These are phyloP conservation scores for Venturia effusa DNA, from an alignment of 2,329 filamentous ascomycete species.

Conservation along the genomic window DNA sequence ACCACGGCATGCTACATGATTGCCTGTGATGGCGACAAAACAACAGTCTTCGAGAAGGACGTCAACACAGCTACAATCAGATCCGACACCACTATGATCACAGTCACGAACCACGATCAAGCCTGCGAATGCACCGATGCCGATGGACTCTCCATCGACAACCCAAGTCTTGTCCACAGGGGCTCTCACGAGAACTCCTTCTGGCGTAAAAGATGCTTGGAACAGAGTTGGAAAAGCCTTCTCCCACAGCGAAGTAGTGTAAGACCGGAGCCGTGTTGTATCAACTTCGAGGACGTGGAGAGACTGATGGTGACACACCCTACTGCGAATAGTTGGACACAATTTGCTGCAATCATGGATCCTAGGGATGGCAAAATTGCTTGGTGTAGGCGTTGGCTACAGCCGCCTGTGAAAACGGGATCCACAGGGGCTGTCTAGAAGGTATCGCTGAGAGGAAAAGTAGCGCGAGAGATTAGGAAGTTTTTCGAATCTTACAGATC, in stretches of 20 bases:
- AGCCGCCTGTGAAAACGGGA: not conserved
- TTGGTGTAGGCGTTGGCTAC: slow-evolving; percentile 26
- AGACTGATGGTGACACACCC: slow-evolving; percentile 42
- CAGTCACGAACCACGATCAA: slow-evolving; percentile 46
- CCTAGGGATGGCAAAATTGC: slow-evolving; percentile 35
- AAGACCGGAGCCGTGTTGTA: slow-evolving; percentile 17
- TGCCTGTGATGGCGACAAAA: slow-evolving; percentile 39
- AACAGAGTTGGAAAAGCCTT: slow-evolving; percentile 22
- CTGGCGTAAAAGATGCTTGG: slow-evolving; percentile 23
- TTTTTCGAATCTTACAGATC: too few species aligned
- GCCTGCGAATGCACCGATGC: too few species aligned
- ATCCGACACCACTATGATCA: slow-evolving; percentile 40
- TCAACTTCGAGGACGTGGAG: slow-evolving; percentile 28
- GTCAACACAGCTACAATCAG: slow-evolving; percentile 33
- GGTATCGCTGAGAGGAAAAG: too few species aligned
- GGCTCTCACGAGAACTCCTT: too few species aligned
- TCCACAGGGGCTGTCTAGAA: too few species aligned
- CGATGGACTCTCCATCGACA: slow-evolving; percentile 23
- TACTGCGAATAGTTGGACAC: slow-evolving; percentile 45
- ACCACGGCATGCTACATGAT: slow-evolving; percentile 48
- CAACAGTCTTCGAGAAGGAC: slow-evolving; percentile 47
- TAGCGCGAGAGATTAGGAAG: too few species aligned
- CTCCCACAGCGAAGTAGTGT: too few species aligned
- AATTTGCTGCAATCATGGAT: slow-evolving; percentile 50
- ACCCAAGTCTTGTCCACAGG: too few species aligned